Base-by-base conservation (phyloP, 2,329 filamentous ascomycete genomes). In the Sclerotiophoma versabilis region DNA sequence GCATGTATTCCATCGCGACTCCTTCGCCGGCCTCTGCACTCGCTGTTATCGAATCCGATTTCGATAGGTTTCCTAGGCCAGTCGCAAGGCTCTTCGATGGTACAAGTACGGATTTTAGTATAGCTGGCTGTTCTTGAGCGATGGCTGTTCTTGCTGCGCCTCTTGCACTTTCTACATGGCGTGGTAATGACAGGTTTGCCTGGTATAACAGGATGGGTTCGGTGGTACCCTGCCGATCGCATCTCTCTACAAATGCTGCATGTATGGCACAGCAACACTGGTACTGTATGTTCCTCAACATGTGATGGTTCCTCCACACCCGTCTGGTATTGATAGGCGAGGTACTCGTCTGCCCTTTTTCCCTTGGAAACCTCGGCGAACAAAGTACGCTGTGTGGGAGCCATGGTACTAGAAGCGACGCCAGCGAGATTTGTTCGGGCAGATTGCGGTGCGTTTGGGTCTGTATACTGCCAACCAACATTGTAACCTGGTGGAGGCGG, bases 211-310 rank as follows among this genome's bases (percentile, higher is more conserved):
- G 74, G 74, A 50, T 75, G 62, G 5, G 65, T 58, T 27, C 70
- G 68, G 52, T 76, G 74, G 33, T 65, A 76, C 41, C 66, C 63
- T 32, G 60, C 57, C 19, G 73, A 76, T 12, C 74, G 69, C 59
- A 72, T 65, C 14, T 60, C 54, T 10, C 68, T 66, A 37, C 74
- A 76, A 15, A 68, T 54, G 23, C 64, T 70, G 53, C 74, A 76
- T 7, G 67, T 70, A 58, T 76, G 74, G 45, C 69, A 74, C 26
- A 67, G 54, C 41, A 68, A 49, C 10, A 69, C 63, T 20, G 67
- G 64, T 10, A 69, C 60, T 17, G 57, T 43, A 10, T 62, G 50
- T 43, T 57, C 60, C 33, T 58, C 52, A 14, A 56, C 36, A 39
- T 57, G 57, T 17, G 50, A 39, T n/a, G 62, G 54, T 12, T 52